Evolutionary conservation across 1,284 basidiomycete species (phyloP), one percentile per base, ranked within the genome.

Genomic region (Xerocomus amazonicus): DNA sequence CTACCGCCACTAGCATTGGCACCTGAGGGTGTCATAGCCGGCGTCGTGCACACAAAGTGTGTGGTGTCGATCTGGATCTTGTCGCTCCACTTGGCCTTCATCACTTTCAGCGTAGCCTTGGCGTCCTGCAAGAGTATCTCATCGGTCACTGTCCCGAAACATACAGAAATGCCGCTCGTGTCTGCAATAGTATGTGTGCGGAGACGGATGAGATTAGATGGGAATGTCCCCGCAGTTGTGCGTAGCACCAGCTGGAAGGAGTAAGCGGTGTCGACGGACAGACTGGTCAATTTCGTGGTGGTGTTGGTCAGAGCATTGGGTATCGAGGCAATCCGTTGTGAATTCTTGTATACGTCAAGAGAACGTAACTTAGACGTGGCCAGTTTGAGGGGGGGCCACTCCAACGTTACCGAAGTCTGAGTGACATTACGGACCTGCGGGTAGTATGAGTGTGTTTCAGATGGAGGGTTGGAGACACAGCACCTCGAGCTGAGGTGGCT

Each of bases 1-100:
- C 55, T 56, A 0, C 61, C 59, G 3, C 81, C 79, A 4, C 75
- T 72, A 0, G 75, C 76, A 48, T 78, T 77, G 3, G 85, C 81
- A 3, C 83, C 85, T 6, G 69, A 60, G 0, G 84, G 80, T 0
- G 82, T 82, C 12, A 80, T 76, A 1, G 86, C 83, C 2, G 92
- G 89, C 0, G 89, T 92, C 3, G 92, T 95, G 64, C 93, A 96
- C 33, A 97, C 92, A 59, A 96, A 97, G 68, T 97, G 94, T 0
- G 93, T 96, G 6, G 94, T 97, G 62, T 97, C 94, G 51, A 98
- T 94, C 71, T 95, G 91, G 26, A 99, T 94, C 59, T 85, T 87
- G 56, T 95, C 89, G 58, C 86, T 90, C 83, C 87, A 67, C 56
- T 87, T 87, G 0, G 90, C 94, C 19, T 78, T 79, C 84, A 97